Conservation (phyloP, 2,329 filamentous ascomycete species). For the Curvularia verruculosa region DNA sequence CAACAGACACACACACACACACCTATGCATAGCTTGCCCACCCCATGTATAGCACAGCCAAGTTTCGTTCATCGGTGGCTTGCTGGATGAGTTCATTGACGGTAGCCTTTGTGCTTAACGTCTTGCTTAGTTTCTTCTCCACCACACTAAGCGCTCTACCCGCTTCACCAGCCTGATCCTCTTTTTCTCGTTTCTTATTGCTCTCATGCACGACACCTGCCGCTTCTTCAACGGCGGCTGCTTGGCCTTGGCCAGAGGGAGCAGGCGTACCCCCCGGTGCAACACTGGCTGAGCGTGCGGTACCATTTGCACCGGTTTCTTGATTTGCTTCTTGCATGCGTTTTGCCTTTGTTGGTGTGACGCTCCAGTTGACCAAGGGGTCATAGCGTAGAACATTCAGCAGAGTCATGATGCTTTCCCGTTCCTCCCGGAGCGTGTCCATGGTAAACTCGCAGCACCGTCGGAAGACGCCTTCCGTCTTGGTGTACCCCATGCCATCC, state of each 20-base stretch:
- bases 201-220: conserved; percentile 33
- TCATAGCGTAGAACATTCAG: conserved; percentile 98
- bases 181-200: conserved; percentile 53
- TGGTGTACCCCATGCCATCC: conserved; percentile 95
- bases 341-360: conserved; percentile 72
- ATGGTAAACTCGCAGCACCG: conserved; percentile 98
- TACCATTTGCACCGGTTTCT: conserved; percentile 53
- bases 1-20: no score
- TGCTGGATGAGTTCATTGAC: conserved; percentile 98
- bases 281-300: conserved; percentile 39
- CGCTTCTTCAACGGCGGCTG: conserved; percentile 30
- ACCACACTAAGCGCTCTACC: conserved; percentile 91
- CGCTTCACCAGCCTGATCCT: conserved; percentile 75
- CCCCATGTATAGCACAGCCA: conserved; percentile 76
- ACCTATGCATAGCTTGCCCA: conserved; percentile 45
- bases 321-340: conserved; percentile 68
- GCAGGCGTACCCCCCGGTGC: conserved; percentile 40
- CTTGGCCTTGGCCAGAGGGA: conserved; percentile 27
- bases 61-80: conserved; percentile 88
- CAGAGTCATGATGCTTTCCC: conserved; percentile 97
- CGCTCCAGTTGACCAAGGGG: conserved; percentile 93
- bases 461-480: conserved; percentile 93
- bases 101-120: conserved; percentile 89
- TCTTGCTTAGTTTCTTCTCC: conserved; percentile 93
- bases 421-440: conserved; percentile 91